phyloP scores from a whole-genome alignment of 73 alveolate genomes.

The Symbiodinium natans region DNA sequence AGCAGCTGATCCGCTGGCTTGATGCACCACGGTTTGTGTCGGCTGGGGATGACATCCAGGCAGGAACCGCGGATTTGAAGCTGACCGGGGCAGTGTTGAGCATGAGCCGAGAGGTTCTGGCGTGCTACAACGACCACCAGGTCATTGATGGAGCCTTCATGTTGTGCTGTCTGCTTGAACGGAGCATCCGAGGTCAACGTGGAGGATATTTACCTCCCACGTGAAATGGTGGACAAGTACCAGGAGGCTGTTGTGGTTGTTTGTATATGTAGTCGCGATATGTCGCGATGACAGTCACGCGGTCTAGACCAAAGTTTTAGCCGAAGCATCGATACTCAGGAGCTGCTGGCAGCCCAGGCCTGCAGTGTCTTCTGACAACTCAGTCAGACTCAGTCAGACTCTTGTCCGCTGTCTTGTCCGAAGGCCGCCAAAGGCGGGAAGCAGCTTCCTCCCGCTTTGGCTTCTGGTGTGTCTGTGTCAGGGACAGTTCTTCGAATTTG shows the following conservation, averaged over 20 bases:
- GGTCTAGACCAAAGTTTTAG: too few species aligned
- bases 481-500: too few species aligned
- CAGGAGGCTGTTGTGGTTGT: not conserved
- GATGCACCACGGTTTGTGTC: conserved; percentile 58
- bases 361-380: too few species aligned
- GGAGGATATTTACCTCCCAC: conserved; percentile 57
- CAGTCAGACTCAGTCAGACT: too few species aligned
- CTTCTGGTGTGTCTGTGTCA: too few species aligned
- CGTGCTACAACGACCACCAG: conserved; percentile 92
- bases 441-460: too few species aligned
- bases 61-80: not conserved
- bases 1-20: conserved; percentile 65
- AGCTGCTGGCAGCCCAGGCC: not conserved
- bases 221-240: conserved; percentile 63
- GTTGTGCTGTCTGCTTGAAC: not conserved
- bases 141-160: not conserved
- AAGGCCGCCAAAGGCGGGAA: too few species aligned
- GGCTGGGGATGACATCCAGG: conserved; percentile 75
- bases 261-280: too few species aligned
- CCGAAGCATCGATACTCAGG: too few species aligned
- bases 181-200: not conserved
- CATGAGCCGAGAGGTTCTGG: conserved; percentile 24
- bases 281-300: too few species aligned
- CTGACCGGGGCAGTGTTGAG: not conserved
- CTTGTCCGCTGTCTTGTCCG: too few species aligned